phyloP scores from a whole-genome alignment of 169 alveolate species.

The Plasmodium fragile region DNA sequence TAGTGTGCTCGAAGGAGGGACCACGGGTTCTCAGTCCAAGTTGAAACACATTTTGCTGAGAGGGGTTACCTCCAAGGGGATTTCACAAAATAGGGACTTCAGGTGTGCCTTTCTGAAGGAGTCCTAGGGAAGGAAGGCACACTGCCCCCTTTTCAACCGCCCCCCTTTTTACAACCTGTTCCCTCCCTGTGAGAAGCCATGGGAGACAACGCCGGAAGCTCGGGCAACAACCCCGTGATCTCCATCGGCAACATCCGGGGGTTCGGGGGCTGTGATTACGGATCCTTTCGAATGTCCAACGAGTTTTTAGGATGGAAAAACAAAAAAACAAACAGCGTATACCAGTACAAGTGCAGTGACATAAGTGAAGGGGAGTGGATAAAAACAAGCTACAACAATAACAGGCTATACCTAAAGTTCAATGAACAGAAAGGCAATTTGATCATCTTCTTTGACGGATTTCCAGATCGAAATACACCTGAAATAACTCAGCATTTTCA shows the following conservation, averaged over 20 bases:
- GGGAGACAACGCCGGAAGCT: constrained; percentile 23
- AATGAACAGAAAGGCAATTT: constrained; percentile 59
- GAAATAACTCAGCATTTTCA: constrained; percentile 90
- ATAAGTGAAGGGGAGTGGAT: constrained; percentile 87
- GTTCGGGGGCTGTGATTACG: constrained; percentile 80
- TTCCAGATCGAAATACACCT: constrained; percentile 74
- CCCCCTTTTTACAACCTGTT: neutral
- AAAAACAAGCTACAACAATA: constrained; percentile 83
- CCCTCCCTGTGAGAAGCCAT: constrained; percentile 1
- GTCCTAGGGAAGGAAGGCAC: neutral
- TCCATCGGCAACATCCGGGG: constrained; percentile 68
- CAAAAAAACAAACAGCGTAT: constrained; percentile 90
- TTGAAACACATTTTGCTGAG: neutral
- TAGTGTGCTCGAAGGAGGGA: neutral
- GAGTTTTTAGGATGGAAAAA: constrained; percentile 94
- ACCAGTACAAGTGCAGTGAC: constrained; percentile 90
- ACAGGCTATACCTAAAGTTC: constrained; percentile 45
- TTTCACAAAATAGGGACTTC: neutral
- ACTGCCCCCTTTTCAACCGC: neutral
- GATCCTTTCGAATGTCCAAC: constrained; percentile 91
- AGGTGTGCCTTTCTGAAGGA: neutral
- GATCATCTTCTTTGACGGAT: constrained; percentile 64
- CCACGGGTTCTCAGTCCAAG: neutral
- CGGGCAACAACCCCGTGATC: constrained; percentile 38
- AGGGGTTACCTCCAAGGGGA: neutral